phyloP scores from a whole-genome alignment of 805 yeast genomes.

The Candida nanaspora region DNA sequence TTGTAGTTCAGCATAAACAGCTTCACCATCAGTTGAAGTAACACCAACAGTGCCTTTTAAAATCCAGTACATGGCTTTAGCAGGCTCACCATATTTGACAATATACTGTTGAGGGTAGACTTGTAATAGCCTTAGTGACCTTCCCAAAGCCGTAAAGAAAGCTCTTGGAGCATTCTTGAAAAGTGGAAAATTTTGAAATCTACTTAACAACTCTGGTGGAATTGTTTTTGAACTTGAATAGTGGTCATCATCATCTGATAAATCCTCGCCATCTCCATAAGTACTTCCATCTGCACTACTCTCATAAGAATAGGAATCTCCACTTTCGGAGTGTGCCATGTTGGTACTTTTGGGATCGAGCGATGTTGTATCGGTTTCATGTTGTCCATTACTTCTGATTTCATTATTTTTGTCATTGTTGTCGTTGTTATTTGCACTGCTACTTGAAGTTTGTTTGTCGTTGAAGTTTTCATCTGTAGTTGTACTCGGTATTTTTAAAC shows the following conservation, averaged over 20 bases:
- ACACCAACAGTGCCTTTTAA: constrained; percentile 71
- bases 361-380: neutral
- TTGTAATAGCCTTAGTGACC: constrained; percentile 50
- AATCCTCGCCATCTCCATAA: constrained; percentile 12
- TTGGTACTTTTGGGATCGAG: neutral
- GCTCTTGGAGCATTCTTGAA: constrained; percentile 61
- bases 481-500: neutral
- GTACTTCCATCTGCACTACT: constrained; percentile 1
- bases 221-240: constrained; percentile 18
- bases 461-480: neutral
- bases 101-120: constrained; percentile 64
- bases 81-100: constrained; percentile 64
- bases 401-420: neutral
- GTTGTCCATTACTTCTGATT: neutral
- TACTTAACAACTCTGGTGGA: constrained; percentile 50
- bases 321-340: neutral
- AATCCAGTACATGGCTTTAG: constrained; percentile 76
- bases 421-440: neutral
- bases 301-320: neutral
- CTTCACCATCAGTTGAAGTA: constrained; percentile 71
- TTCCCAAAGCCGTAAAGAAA: constrained; percentile 53
- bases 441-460: neutral
- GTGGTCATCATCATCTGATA: constrained; percentile 12
- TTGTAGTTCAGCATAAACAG: constrained; percentile 60
- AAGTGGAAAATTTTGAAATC: constrained; percentile 52